Percentiles rank a stretch among this genome's conserved stretches.
Conservation (phyloP, 768 basidiomycete genomes). For the Melanogaster broomeanus region DNA sequence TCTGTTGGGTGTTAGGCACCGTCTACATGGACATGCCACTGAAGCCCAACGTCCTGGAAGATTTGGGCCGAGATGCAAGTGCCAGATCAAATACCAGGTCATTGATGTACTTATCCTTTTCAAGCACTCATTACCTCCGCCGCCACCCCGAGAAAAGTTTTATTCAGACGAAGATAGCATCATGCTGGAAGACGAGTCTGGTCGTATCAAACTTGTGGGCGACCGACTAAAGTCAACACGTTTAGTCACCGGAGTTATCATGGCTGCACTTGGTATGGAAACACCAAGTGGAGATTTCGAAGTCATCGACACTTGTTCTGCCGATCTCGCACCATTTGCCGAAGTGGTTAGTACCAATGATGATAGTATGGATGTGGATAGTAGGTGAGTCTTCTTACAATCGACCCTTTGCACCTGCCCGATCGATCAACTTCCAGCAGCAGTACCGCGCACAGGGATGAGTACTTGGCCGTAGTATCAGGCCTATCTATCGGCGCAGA, state of each 20-base stretch:
- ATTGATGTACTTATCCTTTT: constrained; percentile 6
- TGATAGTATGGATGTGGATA: constrained; percentile 71
- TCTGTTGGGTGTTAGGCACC: constrained; percentile 93
- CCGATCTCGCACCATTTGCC: constrained; percentile 69
- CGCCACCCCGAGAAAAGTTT: constrained; percentile 73
- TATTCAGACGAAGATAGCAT: constrained; percentile 75
- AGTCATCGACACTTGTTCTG: constrained; percentile 84
- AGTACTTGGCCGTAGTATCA: constrained; percentile 85
- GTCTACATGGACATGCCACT: constrained; percentile 99
- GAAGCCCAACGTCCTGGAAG: constrained; percentile 97
- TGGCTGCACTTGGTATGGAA: constrained; percentile 89
- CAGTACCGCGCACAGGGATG: constrained; percentile 40
- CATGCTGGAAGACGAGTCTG: constrained; percentile 96
- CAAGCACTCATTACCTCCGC: constrained; percentile 88
- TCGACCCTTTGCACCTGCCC: constrained; percentile 3
- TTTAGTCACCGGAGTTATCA: constrained; percentile 90
- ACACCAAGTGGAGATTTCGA: constrained; percentile 90
- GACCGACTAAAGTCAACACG: constrained; percentile 56
- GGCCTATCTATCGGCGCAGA: constrained; percentile 78
- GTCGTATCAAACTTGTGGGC: constrained; percentile 87
- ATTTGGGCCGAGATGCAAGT: constrained; percentile 89
- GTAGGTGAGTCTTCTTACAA: constrained; percentile 37
- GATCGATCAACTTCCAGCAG: constrained; percentile 7
- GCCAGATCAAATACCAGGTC: neutral
- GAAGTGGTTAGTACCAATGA: constrained; percentile 23